Percentiles rank a stretch among this genome's conserved stretches.
Evolutionary conservation across 2,329 filamentous ascomycete species (phyloP).

Genomic region (Ophiostoma sp.): DNA sequence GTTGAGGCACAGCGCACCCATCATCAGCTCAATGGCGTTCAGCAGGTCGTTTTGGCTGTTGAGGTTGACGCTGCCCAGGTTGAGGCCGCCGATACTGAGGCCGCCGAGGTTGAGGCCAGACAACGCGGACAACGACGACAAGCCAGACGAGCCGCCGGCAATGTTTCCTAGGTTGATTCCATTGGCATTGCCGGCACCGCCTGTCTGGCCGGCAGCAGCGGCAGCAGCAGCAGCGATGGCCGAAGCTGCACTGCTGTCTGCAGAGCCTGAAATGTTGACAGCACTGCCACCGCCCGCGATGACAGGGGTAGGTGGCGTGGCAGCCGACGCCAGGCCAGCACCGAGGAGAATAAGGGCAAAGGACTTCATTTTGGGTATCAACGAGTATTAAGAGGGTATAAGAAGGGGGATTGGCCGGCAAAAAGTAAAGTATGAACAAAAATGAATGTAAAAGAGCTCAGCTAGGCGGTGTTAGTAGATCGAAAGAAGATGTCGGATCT

Average conservation of each 20-base stretch:
- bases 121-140: constrained; percentile 22
- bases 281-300: constrained; percentile 12
- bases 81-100: constrained; percentile 29
- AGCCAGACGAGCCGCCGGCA: not conserved
- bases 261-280: constrained; percentile 16
- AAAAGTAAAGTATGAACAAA: not conserved
- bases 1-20: constrained; percentile 31
- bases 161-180: not conserved
- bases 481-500: not conserved
- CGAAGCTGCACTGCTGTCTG: constrained; percentile 12
- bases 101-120: constrained; percentile 21
- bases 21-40: constrained; percentile 32
- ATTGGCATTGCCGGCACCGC: not conserved
- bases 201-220: not conserved
- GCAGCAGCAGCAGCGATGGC: not conserved
- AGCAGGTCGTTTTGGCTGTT: constrained; percentile 30
- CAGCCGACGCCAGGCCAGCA: constrained; percentile 31
- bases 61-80: constrained; percentile 32
- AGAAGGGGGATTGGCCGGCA: not conserved
- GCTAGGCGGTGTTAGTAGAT: not conserved
- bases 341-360: constrained; percentile 26
- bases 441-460: not conserved
- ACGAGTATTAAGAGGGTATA: not conserved
- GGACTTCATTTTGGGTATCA: not conserved
- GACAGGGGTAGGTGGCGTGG: constrained; percentile 14